Percentiles rank a stretch among this genome's conserved stretches.
Conservation (phyloP, 2,329 filamentous ascomycete genomes). For the Juglanconis juglandina region DNA sequence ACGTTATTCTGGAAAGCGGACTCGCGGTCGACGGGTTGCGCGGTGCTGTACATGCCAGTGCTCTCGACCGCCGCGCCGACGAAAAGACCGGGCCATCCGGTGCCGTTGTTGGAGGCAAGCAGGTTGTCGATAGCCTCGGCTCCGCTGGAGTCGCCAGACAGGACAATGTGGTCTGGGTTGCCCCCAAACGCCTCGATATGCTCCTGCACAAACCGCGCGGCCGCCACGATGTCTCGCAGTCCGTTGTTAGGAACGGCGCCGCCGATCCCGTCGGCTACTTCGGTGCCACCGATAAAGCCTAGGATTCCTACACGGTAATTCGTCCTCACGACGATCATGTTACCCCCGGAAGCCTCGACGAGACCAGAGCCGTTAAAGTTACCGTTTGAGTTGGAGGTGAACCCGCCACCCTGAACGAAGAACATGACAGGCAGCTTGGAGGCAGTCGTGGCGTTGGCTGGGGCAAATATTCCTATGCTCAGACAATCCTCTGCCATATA, state of each 20-base stretch:
- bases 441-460: neutral
- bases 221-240: slow-evolving; percentile 19
- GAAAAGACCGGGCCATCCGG: slow-evolving; percentile 2
- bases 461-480: slow-evolving; percentile 1
- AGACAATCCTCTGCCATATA: slow-evolving; percentile 11
- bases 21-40: slow-evolving; percentile 2
- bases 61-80: slow-evolving; percentile 3
- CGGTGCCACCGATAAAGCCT: slow-evolving; percentile 6
- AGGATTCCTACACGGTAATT: slow-evolving; percentile 11
- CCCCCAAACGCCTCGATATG: slow-evolving; percentile 44
- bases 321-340: slow-evolving; percentile 8
- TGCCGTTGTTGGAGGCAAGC: slow-evolving; percentile 8
- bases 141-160: slow-evolving; percentile 15
- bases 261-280: neutral
- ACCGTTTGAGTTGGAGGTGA: slow-evolving; percentile 10
- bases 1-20: neutral
- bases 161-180: slow-evolving; percentile 27
- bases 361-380: slow-evolving; percentile 9
- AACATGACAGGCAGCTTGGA: slow-evolving; percentile 9
- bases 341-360: slow-evolving; percentile 6
- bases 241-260: slow-evolving; percentile 3
- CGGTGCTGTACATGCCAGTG: slow-evolving; percentile 3
- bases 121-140: slow-evolving; percentile 6
- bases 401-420: slow-evolving; percentile 5
- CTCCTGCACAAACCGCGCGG: slow-evolving; percentile 45